A percentile compares a stretch with the other conserved stretches of the same genome.
phyloP scores from a whole-genome alignment of 2,329 filamentous ascomycete species.

The Hirsutella thompsonii region DNA sequence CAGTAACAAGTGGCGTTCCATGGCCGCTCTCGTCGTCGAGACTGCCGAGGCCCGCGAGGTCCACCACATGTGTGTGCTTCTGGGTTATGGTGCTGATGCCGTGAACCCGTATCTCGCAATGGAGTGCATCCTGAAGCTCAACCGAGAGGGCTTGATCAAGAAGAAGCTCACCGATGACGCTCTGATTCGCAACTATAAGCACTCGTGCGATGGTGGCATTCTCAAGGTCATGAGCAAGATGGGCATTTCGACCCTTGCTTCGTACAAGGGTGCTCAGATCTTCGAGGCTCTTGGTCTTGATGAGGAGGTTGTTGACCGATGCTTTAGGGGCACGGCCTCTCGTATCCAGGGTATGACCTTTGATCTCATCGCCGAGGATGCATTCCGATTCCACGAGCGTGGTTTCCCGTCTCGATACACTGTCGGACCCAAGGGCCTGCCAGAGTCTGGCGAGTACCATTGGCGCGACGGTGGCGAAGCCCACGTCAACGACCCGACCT shows the following conservation, averaged over 20 bases:
- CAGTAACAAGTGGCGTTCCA: slow-evolving; percentile 87
- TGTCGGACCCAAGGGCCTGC: slow-evolving; percentile 62
- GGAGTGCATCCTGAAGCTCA: slow-evolving; percentile 94
- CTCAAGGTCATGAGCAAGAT: slow-evolving; percentile 99
- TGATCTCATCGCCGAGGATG: slow-evolving; percentile 85
- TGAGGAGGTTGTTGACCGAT: slow-evolving; percentile 81
- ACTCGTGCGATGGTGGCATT: slow-evolving; percentile 91
- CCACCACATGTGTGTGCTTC: slow-evolving; percentile 96
- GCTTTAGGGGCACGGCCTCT: slow-evolving; percentile 88
- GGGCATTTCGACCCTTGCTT: slow-evolving; percentile 93
- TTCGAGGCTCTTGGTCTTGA: slow-evolving; percentile 93
- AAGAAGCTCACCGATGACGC: slow-evolving; percentile 74
- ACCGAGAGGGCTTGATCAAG: slow-evolving; percentile 82
- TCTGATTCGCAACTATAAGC: slow-evolving; percentile 91
- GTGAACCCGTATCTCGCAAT: slow-evolving; percentile 92
- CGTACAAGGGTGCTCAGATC: slow-evolving; percentile 96
- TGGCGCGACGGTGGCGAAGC: slow-evolving; percentile 95
- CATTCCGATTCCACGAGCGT: slow-evolving; percentile 87
- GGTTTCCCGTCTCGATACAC: slow-evolving; percentile 77
- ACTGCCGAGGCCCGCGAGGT: slow-evolving; percentile 94
- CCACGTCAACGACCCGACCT: slow-evolving; percentile 88
- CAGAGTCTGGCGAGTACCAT: slow-evolving; percentile 93
- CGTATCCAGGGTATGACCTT: slow-evolving; percentile 92
- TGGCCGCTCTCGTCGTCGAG: slow-evolving; percentile 77
- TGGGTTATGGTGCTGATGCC: slow-evolving; percentile 89